Evolutionary conservation across 1,284 basidiomycete genomes (phyloP), one percentile per base, ranked within the genome.

Genomic region (Lignosus rhinocerotis): DNA sequence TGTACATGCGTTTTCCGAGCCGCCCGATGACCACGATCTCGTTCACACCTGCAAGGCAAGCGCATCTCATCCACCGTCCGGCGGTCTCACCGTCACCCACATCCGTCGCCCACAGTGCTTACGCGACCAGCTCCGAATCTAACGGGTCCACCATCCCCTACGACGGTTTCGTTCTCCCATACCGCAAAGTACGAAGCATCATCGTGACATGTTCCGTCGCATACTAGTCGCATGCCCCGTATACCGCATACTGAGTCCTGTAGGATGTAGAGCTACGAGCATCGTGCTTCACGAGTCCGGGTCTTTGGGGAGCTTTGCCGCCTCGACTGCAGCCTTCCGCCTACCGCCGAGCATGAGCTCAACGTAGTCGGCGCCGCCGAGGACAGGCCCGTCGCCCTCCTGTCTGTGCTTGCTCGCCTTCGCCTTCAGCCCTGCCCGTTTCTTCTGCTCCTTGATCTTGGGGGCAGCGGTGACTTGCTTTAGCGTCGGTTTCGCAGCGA

Each of bases 291-390:
- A 50, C 38, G 19, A 16, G 17, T 65, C 64, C 19, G 41, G 53
- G 34, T 72, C 73, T 54, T 60, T 56, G 25, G 79, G 75, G 53
- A 91, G 68, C 66, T 87, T 90, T 44, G 74, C 69, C 4, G 86
- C 88, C 71, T 90, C 89, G 67, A 80, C 77, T 51, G 73, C 78
- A 19, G 84, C 87, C 68, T 80, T 86, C 63, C 78, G 77, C 61
- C 89, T 74, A 10, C 88, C 79, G n/a, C 89, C 88, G 78, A 86
- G 78, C 78, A 89, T 77, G 61, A 92, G 68, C 6, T 80, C 77
- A 45, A 92, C 84, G 67, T 92, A 92, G 72, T 92, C 90, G 34
- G 85, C 89, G 32, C 82, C 88, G n/a, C 87, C 87, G 42, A 91
- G 75, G 2, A 91, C 78, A 54, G 76, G 80, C 1, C 71, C 77